These are phyloP conservation scores for Atkinsonella texensis DNA, from an alignment of 2,329 filamentous ascomycete species.

Conservation along the genomic window DNA sequence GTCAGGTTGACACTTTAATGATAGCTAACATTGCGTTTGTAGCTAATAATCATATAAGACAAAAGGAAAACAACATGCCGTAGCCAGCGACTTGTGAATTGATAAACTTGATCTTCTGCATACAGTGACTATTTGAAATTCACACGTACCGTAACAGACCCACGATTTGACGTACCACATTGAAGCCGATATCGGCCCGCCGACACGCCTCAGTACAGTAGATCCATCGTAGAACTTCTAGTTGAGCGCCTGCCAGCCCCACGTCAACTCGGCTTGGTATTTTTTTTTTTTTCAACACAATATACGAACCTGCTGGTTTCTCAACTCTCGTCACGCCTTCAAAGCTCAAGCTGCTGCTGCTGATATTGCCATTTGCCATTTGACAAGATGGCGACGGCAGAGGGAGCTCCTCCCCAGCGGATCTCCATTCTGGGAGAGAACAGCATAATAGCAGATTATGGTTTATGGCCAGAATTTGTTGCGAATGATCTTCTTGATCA, in stretches of 20 bases:
- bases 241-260: neutral
- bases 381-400: slow-evolving; percentile 15
- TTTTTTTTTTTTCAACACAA: neutral
- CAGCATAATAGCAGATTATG: slow-evolving; percentile 84
- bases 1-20: neutral
- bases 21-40: neutral
- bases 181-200: slow-evolving; percentile 4
- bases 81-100: neutral
- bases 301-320: neutral
- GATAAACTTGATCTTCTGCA: neutral
- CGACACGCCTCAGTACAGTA: slow-evolving; percentile 2
- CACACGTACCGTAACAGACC: neutral
- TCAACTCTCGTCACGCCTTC: neutral
- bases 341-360: neutral
- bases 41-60: slow-evolving; percentile 8
- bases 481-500: slow-evolving; percentile 67
- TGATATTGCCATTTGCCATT: neutral
- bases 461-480: slow-evolving; percentile 75
- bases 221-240: neutral
- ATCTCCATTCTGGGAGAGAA: slow-evolving; percentile 82
- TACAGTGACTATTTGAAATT: neutral
- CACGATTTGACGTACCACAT: neutral
- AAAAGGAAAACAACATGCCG: neutral
- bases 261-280: neutral
- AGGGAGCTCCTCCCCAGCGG: slow-evolving; percentile 31